Evolutionary conservation across 2,329 filamentous ascomycete genomes (phyloP), one percentile per base, ranked within the genome.

Genomic region (Cadophora luteo-olivacea): DNA sequence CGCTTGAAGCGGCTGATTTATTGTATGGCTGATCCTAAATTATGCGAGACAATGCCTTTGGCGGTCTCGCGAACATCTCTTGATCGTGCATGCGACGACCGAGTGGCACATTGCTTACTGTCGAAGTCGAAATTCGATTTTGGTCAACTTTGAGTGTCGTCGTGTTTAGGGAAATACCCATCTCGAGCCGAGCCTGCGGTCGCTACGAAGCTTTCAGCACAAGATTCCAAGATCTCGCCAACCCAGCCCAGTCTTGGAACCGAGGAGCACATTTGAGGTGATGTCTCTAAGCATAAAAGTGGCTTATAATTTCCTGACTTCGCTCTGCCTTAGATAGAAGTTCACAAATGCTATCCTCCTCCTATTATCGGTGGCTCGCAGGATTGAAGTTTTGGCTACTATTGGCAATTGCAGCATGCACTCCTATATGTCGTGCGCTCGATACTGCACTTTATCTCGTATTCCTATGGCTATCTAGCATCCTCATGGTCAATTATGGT

Each of bases 181-280:
- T 16, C 54, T 38, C 12, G 19, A 41, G 55, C 55, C 55, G 32
- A 60, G 55, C n/a, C 33, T 41, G 5, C 9, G 32, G n/a, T 7
- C 14, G 29, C 24, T 52, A 9, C 49, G 49, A 52, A 52, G 49
- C 49, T 25, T 58, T 58, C 32, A 58, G 19, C 24, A 12, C 54
- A 60, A 45, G 33, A n/a, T 36, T 36, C 55, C 55, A 60, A 60
- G 55, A 41, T 14, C 22, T 25, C 55, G 55, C 55, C 55, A 60
- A 60, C 33, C 16, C n/a, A 60, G 36, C 55, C 55, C 33, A 25
- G 22, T 41, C 55, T 60, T 60, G 55, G 55, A n/a, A 41, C n/a
- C 11, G 8, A 25, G 22, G 36, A 41, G 41, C 12, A 4, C 12
- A 24, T 6, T 60, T 9, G n/a, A 60, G n/a, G 33, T 33, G 4